Evolutionary conservation across 129 eudicot species (phyloP), one percentile per base, ranked within the genome.

Genomic region (Pittosporum tobira): DNA sequence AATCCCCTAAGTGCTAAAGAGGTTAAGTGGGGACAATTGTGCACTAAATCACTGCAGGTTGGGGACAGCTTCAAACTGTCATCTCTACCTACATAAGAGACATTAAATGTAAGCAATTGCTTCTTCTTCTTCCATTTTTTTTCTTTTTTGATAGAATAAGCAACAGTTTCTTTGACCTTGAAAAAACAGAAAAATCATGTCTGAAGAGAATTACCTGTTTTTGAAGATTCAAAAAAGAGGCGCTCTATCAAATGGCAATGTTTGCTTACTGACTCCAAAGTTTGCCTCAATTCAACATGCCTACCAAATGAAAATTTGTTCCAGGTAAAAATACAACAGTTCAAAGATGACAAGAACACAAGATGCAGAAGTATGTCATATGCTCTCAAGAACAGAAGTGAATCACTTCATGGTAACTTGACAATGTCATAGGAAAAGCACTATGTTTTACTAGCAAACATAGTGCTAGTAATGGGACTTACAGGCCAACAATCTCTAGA

Each of bases 1-100:
- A 88, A 81, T 62, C 96, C 96, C 67, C 90, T 73, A 12, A 88
- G 82, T 69, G 96, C 88, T 55, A 88, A 59, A 60, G 82, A 75
- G 51, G 82, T 70, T 65, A 88, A 48, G 25, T 73, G 31, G 12
- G 96, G 88, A 72, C 96, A 88, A 64, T 74, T 88, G 36, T 53
- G 68, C 68, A 84, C 90, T 11, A 88, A 76, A 47, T 88, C 94
- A 66, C 48, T 66, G 79, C 94, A 88, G 47, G 94, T 84, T 51
- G 87, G 82, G 38, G 45, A 30, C 67, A 69, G 57, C 72, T 81
- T 79, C 70, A 88, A 73, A 69, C 84, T 81, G 69, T 84, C 94
- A 69, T 88, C 94, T 73, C 94, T 79, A 51, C 94, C 96, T 84
- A 77, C 42, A 67, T 37, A 75, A 49, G 1, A 28, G 16, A 18